phyloP scores from a whole-genome alignment of 2,329 filamentous ascomycete species.

The Ophiostoma populinum region DNA sequence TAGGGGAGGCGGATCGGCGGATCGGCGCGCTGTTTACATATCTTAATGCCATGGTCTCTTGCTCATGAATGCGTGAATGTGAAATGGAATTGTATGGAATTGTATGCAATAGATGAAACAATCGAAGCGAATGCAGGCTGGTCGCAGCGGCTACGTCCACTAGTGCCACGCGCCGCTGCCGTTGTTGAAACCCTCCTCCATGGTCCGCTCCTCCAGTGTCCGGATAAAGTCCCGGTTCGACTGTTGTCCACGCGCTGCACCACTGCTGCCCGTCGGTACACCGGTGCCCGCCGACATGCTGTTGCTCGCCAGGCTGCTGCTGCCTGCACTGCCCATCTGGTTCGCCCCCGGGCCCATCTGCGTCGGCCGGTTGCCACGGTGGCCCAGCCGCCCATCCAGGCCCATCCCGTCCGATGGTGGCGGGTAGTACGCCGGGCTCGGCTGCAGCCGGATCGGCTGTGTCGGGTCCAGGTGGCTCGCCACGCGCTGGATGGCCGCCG shows the following conservation, averaged over 20 bases:
- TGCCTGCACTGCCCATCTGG: neutral
- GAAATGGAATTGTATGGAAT: too few species aligned
- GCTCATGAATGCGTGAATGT: too few species aligned
- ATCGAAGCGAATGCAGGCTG: neutral
- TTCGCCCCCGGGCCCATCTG: conserved; percentile 30
- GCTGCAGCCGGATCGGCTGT: conserved; percentile 82
- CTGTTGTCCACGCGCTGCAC: too few species aligned
- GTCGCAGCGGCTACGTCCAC: too few species aligned
- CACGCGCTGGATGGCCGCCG: conserved; percentile 80
- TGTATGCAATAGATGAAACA: neutral
- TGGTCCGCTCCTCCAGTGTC: conserved; percentile 79
- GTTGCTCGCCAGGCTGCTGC: neutral
- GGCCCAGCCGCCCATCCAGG: conserved; percentile 43
- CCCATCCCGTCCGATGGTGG: conserved; percentile 70
- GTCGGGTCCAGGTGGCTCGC: conserved; percentile 92
- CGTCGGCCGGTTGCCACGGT: conserved; percentile 59
- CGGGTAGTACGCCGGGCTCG: conserved; percentile 92
- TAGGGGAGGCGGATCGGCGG: too few species aligned
- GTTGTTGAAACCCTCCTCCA: conserved; percentile 76
- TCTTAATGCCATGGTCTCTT: neutral
- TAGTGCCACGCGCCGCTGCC: conserved; percentile 49
- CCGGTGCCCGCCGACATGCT: conserved; percentile 1
- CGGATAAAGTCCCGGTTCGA: conserved; percentile 77
- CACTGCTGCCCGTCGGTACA: neutral
- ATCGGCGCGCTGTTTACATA: too few species aligned